These are phyloP conservation scores for Neurospora tetrasperma DNA, from an alignment of 495 filamentous ascomycete species.

Conservation along the genomic window DNA sequence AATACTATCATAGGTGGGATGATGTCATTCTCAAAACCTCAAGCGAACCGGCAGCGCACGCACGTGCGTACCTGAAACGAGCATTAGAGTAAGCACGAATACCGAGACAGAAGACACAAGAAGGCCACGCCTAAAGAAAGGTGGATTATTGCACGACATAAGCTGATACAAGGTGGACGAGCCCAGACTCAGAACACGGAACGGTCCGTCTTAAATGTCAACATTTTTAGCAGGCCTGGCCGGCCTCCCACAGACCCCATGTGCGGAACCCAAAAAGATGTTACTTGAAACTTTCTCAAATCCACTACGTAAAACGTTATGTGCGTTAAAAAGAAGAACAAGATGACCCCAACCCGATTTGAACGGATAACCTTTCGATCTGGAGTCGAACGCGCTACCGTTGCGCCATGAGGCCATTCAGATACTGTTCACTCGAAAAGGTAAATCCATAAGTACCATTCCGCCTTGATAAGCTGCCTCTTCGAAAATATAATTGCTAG, in stretches of 20 bases:
- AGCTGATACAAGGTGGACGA: background rate
- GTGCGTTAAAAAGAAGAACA: no score
- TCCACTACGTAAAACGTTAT: background rate
- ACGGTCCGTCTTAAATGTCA: background rate
- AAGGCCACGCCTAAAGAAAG: background rate
- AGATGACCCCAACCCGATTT: background rate
- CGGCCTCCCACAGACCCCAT: background rate
- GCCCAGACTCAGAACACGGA: background rate
- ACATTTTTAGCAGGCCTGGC: background rate
- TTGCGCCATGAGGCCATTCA: conserved; percentile 18
- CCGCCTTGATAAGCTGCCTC: no score
- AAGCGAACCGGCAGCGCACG: background rate
- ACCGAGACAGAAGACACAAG: background rate
- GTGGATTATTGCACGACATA: background rate
- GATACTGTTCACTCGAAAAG: no score
- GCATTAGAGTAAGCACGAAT: background rate
- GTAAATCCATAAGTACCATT: no score
- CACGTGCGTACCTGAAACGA: background rate
- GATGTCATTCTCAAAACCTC: background rate
- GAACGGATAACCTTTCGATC: no score
- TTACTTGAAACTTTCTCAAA: background rate
- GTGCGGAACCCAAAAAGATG: background rate
- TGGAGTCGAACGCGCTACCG: conserved; percentile 32
- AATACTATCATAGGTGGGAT: background rate
- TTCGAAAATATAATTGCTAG: no score